Conservation (phyloP, 2,329 filamentous ascomycete species). For the Colletotrichum camelliae region DNA sequence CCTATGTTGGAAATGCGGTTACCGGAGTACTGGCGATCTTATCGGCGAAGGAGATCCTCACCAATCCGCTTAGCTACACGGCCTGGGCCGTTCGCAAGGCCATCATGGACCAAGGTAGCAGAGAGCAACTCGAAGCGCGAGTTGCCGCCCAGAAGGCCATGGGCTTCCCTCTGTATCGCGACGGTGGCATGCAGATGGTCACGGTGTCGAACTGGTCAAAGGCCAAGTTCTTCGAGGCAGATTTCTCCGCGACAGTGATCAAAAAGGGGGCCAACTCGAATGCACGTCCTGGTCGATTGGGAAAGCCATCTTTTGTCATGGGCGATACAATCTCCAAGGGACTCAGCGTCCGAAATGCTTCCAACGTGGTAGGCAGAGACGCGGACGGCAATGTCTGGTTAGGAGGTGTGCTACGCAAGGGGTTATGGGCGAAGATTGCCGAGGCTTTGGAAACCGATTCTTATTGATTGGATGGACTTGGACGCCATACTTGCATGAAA, state of each 20-base stretch:
- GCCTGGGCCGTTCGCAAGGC: constrained; percentile 33
- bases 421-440: not conserved
- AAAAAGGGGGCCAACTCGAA: not conserved
- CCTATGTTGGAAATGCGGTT: not conserved
- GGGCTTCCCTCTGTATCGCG: constrained; percentile 29
- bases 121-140: constrained; percentile 32
- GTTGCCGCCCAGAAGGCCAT: not conserved
- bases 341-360: not conserved
- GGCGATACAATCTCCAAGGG: not conserved
- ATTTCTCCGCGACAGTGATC: constrained; percentile 39
- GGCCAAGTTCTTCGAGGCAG: constrained; percentile 35
- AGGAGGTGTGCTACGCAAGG: not conserved
- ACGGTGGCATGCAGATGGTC: constrained; percentile 33
- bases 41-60: constrained; percentile 16
- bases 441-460: not conserved
- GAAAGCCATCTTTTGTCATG: not conserved
- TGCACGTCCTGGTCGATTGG: not conserved
- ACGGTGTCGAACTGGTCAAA: constrained; percentile 42
- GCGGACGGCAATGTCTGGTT: not conserved
- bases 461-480: not conserved
- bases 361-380: not conserved
- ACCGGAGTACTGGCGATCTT: not conserved
- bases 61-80: constrained; percentile 27
- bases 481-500: not conserved
- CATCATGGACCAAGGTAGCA: constrained; percentile 36